Evolutionary conservation across 371 early-diverging fungal genomes (phyloP), one percentile per base, ranked within the genome.

Genomic region (Encephalitozoon intestinalis): DNA sequence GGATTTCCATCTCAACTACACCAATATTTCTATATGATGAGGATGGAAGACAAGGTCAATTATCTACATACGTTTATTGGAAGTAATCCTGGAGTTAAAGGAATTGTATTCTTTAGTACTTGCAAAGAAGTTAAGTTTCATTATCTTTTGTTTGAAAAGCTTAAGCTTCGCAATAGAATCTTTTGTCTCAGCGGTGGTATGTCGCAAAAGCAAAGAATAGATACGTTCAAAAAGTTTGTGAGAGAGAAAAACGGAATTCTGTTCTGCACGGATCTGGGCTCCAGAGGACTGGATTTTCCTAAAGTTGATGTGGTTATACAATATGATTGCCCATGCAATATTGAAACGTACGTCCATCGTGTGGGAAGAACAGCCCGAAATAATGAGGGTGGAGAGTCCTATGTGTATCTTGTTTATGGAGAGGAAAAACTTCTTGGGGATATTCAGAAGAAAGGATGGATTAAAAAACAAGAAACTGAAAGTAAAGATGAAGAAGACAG

Each of bases 351-450:
- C 82, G 87, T 98, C 44, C 97, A 98, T 87, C 91, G 99, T 80
- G 95, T 98, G 79, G 99, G 99, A 66, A 92, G 97, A 89, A 95
- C 96, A 63, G 99, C 97, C 7, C 90, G 99, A 73, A 96, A 94
- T 82, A 97, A 96, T 40, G 94, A 94, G 78, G 86, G 93, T 70
- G 97, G 97, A 37, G 37, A 58, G 28, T 58, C 58, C 0, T 58
- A 58, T 18, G n/a, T 58, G 28, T 58, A 58, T 58, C 58, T 58
- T 21, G 58, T 58, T 11, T 21, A 58, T 58, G 58, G 58, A 6
- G 58, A 58, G 34, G 58, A 58, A 34, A 58, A 18, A 5, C 30
- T 58, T 58, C 58, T 58, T 58, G 15, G 18, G 34, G 58, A 58
- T 28, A 58, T 58, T 34, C 58, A 58, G 28, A 58, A 58, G 28